phyloP scores from a whole-genome alignment of 176 grass and related monocot genomes.

The Guadua angustifolia region DNA sequence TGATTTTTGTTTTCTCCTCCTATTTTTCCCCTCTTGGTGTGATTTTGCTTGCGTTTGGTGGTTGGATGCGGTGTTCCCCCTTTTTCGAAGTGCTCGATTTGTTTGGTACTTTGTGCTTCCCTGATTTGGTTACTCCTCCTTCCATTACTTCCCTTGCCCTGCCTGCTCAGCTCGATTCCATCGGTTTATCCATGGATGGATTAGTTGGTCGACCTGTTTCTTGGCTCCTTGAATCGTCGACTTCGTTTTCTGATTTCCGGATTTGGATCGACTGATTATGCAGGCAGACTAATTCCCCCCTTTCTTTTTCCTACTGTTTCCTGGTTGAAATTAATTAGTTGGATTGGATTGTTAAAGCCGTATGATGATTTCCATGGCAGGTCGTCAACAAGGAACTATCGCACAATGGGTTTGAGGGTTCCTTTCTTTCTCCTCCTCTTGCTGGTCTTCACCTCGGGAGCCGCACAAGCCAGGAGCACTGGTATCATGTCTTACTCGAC shows the following conservation, averaged over 20 bases:
- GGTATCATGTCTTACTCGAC: conserved; percentile 12
- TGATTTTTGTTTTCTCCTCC: neutral
- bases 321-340: neutral
- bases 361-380: neutral
- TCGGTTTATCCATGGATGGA: neutral
- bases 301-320: neutral
- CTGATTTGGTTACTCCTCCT: neutral
- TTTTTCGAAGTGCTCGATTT: neutral
- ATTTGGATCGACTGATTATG: neutral
- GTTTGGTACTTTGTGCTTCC: neutral
- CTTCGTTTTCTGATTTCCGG: neutral
- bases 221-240: neutral
- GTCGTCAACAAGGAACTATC: neutral
- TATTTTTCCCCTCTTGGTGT: neutral
- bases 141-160: too few species aligned
- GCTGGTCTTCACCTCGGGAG: conserved; percentile 40
- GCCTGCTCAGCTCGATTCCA: neutral
- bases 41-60: neutral
- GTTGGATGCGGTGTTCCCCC: neutral
- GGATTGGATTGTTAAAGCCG: neutral
- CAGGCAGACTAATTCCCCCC: too few species aligned
- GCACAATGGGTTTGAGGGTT: neutral
- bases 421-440: neutral
- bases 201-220: neutral
- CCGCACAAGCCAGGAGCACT: conserved; percentile 32